Evolutionary conservation across 257 asterid genomes (phyloP).

Genomic region (Forsythia suspensa): DNA sequence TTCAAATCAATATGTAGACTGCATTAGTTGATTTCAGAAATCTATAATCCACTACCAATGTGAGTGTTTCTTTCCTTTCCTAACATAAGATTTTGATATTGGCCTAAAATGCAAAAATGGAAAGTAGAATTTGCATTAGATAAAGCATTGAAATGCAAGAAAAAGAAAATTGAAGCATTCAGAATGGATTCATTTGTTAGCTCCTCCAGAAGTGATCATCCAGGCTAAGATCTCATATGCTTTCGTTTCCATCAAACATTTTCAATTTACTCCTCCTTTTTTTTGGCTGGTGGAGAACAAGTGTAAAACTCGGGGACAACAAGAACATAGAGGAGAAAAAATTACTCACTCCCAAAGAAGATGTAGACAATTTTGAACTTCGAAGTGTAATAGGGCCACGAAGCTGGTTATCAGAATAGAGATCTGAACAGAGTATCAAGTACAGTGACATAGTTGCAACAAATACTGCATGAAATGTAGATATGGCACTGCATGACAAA

Average conservation of each 20-base stretch:
- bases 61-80: not conserved
- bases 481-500: conserved; percentile 59
- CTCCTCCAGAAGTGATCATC: not conserved
- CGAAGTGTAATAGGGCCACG: conserved; percentile 49
- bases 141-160: not conserved
- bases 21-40: not conserved
- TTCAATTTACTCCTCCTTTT: not conserved
- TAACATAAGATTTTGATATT: not conserved
- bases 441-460: conserved; percentile 53
- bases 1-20: not conserved
- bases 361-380: conserved; percentile 55
- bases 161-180: not conserved
- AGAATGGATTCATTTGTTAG: not conserved
- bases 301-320: not conserved
- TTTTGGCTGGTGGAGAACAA: not conserved
- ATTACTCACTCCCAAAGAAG: conserved; percentile 66
- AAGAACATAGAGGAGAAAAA: not conserved
- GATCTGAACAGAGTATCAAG: conserved; percentile 63
- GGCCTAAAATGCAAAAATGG: not conserved
- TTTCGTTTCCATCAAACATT: not conserved
- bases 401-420: conserved; percentile 39
- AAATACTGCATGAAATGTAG: conserved; percentile 70
- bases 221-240: not conserved
- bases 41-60: not conserved
- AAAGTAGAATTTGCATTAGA: not conserved